Base-by-base conservation (phyloP, 2,329 filamentous ascomycete genomes). In the Penicillium freii region DNA sequence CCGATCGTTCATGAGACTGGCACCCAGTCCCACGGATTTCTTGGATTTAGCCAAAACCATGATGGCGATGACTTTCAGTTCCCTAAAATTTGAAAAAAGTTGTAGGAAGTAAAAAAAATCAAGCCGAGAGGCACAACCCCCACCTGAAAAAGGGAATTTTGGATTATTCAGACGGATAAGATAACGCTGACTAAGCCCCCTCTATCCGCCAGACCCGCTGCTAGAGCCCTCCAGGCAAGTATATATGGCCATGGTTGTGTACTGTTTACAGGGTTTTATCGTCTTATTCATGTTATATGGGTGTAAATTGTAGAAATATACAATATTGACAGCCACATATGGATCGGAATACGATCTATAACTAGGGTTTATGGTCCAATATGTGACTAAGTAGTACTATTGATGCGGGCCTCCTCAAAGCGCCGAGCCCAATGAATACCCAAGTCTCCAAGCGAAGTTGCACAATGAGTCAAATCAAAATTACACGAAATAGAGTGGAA, bases 1-100 rank as follows among this genome's bases (percentile, higher is more conserved):
- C 57, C 93, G 89, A 79, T 97, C 94, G 75, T 97, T 97, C 94
- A 99, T 99, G 73, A 99, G 85, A 79, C 89, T 87, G 80, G 97
- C 97, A 74, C 94, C 94, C 79, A 99, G 87, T 75, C 94, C 94
- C 70, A 97, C 91, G 69, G 87, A 84, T 78, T 92, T 96, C 77
- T 97, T 97, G 65, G 92, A 96, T 80, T 97, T 99, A 76, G 94
- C 87, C 69, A 90, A 78, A 69, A 87, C 86, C 87, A 90, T 90
- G 42, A 65, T 80, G 74, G 51, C 43, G 39, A 53, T 59, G 57
- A 29, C 53, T 48, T 46, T 39, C 2, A 19, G 27, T 42, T 54
- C 34, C 19, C 27, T 29, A 34, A 54, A 49, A 33, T 58, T 58
- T 40, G 29, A 45, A 40, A 51, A 53, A 53, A 45, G 51, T 64